Evolutionary conservation across 2,329 filamentous ascomycete genomes (phyloP).

Genomic region (Ceratocystis diversiconidia): DNA sequence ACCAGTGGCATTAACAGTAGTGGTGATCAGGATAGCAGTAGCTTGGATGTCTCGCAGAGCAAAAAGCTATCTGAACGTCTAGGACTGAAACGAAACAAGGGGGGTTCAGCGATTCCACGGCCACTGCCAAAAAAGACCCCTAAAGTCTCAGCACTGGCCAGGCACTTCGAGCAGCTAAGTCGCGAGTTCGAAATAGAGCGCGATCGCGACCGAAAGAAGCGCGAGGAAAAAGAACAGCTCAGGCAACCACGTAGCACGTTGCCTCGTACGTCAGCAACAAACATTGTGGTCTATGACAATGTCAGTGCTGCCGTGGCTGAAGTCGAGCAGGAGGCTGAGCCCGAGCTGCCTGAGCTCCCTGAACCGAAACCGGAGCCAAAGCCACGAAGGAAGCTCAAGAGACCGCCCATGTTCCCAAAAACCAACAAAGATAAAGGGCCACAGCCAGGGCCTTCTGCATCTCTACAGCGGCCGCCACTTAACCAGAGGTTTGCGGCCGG

Average conservation of each 20-base stretch:
- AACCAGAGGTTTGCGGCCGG: background rate
- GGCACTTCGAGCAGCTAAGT: conserved; percentile 92
- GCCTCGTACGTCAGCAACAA: conserved; percentile 78
- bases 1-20: background rate
- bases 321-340: conserved; percentile 34
- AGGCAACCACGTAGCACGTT: conserved; percentile 61
- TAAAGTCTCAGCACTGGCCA: conserved; percentile 80
- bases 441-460: background rate
- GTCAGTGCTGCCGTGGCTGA: conserved; percentile 87
- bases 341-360: conserved; percentile 6
- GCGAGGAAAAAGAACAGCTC: conserved; percentile 55
- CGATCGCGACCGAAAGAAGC: conserved; percentile 66
- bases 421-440: conserved; percentile 4
- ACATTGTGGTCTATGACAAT: conserved; percentile 90
- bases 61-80: conserved; percentile 66
- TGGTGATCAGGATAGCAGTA: background rate
- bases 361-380: conserved; percentile 6
- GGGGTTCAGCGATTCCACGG: conserved; percentile 71
- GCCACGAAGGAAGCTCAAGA: conserved; percentile 10
- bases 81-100: conserved; percentile 49
- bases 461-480: background rate
- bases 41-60: background rate
- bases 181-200: conserved; percentile 94
- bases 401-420: conserved; percentile 15
- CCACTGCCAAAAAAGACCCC: conserved; percentile 64